Conservation (phyloP, 768 basidiomycete species). For the Stropharia rugosoannulata region DNA sequence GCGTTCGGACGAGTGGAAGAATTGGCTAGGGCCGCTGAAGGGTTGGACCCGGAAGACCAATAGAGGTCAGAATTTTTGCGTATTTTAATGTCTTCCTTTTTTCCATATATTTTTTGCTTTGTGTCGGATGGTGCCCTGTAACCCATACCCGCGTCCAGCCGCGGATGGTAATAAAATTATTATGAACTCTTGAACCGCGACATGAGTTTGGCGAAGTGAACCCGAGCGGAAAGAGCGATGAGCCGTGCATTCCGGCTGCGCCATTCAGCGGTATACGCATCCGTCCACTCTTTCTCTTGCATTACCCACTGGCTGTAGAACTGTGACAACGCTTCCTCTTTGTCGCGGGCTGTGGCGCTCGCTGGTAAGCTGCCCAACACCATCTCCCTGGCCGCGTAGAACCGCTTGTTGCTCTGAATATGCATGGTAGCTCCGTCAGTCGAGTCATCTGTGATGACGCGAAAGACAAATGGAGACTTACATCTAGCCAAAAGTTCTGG, state of each 20-base stretch:
- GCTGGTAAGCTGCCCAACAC: conserved; percentile 56
- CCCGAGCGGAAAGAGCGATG: conserved; percentile 57
- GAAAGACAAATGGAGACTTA: conserved; percentile 34
- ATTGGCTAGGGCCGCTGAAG: conserved; percentile 49
- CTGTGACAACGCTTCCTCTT: conserved; percentile 67
- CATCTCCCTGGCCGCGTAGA: conserved; percentile 65
- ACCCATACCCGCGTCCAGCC: not conserved
- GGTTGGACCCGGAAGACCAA: conserved; percentile 17
- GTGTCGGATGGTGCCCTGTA: not conserved
- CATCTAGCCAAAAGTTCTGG: conserved; percentile 80
- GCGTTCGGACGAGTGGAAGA: conserved; percentile 64
- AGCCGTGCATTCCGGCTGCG: conserved; percentile 55
- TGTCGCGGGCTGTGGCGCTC: conserved; percentile 47
- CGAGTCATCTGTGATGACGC: conserved; percentile 1
- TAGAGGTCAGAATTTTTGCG: not conserved
- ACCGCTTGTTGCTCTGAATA: conserved; percentile 74
- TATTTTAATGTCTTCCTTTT: conserved; percentile 7
- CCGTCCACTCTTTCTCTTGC: conserved; percentile 60
- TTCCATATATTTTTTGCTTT: not conserved
- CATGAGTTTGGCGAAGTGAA: conserved; percentile 47
- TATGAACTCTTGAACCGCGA: conserved; percentile 27
- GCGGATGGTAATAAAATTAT: not conserved
- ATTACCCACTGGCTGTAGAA: conserved; percentile 77
- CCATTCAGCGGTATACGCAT: conserved; percentile 67
- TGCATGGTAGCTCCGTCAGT: not conserved